Evolutionary conservation across 441 rosid species (phyloP), one percentile per base, ranked within the genome.

Genomic region (Euphorbia celastroides): DNA sequence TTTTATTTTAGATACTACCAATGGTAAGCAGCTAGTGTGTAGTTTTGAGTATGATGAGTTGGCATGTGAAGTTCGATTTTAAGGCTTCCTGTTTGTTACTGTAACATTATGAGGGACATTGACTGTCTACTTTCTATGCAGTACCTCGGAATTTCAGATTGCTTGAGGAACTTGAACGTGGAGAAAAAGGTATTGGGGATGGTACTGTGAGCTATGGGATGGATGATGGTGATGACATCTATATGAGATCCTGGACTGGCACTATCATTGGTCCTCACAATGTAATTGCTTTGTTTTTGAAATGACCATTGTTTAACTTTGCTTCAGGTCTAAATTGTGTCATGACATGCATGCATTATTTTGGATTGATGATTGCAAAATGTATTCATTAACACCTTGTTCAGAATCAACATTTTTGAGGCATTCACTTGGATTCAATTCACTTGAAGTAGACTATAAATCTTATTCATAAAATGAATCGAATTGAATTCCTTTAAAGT

Each of bases 171-270:
- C 99, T 93, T 74, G 99, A 93, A 78, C 95, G 96, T 60, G 99
- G 99, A 50, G 99, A 93, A 83, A 93, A 93, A 74, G 99, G 98
- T 58, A 91, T 93, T 34, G 97, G 97, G 42, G 98, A 93, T 74
- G 97, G 98, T 30, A 88, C 94, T 28, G 98, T 93, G 28, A 93
- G 98, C 84, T 93, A 93, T 73, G 98, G 98, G 62, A 90, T 93
- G 98, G 99, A 93, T 48, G 99, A 93, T 32, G 96, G 93, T 56
- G 99, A 93, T 80, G 99, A 93, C 79, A 91, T 93, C 54, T 88
- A 86, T 80, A 93, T 93, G 99, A 93, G 94, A 41, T 91, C 99
- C 38, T 93, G 99, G 99, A 93, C 97, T 65, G 99, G 99, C 79
- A 94, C 99, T 27, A 80, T 94, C 63, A 94, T 94, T 56, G 97